Base-by-base conservation (phyloP, 805 yeast genomes). In the Isabelozyma gotoi region DNA sequence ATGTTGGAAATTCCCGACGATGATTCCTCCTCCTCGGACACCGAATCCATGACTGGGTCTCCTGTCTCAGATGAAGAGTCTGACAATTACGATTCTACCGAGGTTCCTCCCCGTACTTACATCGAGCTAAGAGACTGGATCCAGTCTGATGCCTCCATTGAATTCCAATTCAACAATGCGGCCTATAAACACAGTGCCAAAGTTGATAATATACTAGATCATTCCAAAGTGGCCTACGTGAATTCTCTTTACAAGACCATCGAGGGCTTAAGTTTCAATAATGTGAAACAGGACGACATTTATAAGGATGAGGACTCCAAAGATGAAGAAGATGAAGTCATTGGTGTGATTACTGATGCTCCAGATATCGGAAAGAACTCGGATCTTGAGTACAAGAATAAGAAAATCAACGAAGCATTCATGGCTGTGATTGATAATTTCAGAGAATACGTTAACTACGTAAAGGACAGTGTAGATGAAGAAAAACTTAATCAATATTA, bases 161-260 rank as follows among this genome's bases (percentile, higher is more conserved):
- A 66, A 8, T 67, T 73, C 38, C 74, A 74, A 35, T 67, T 73
- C 20, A 70, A 74, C 45, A 43, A 71, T 11, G 71, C 65, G 43
- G 74, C 77, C 3, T 74, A 71, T 46, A 50, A 56, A 32, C 51
- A 53, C 7, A 63, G 68, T 34, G 40, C 76, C 19, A 58, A 55
- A 3, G 44, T 65, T 7, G 60, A 68, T 16, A 61, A 71, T 19
- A 76, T 68, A 34, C 63, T 67, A 20, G 67, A 79, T 1, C 52
- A 55, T 5, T 64, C 63, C 17, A 82, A 76, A 51, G 53, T 65
- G 2, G 57, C 70, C 8, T 85, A 79, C 49, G 71, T 81, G 33
- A 74, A 74, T 20, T 57, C 68, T 7, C 52, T 80, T 11, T 85
- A 76, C 59, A 77, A 78, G 47, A 65, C 75, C 2, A 74, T 82